Conservation (phyloP, 164 flowering plant genomes). For the Vitis riparia region DNA sequence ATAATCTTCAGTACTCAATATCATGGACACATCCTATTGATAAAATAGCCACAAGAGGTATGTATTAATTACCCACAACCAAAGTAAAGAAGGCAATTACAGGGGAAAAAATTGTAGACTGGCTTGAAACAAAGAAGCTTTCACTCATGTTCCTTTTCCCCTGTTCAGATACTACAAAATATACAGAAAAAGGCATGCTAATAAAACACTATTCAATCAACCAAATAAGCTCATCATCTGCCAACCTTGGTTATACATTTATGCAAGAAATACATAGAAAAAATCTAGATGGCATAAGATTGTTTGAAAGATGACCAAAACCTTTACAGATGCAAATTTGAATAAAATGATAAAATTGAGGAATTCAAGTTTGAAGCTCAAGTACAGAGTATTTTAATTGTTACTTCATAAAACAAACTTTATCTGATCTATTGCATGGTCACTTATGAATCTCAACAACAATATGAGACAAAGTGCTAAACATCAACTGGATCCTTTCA, state of each 20-base stretch:
- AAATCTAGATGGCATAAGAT: too few relatives aligned
- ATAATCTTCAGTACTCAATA: slow-evolving; percentile 85
- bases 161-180: too few relatives aligned
- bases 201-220: too few relatives aligned
- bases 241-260: too few relatives aligned
- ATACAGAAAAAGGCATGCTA: too few relatives aligned
- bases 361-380: neutral
- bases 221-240: too few relatives aligned
- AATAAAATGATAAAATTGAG: too few relatives aligned
- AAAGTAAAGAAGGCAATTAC: neutral
- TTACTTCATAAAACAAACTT: neutral
- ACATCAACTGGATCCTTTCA: neutral
- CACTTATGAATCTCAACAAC: neutral
- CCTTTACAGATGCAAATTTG: too few relatives aligned
- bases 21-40: slow-evolving; percentile 71
- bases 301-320: too few relatives aligned
- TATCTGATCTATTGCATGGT: neutral
- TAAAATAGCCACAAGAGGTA: slow-evolving; percentile 9
- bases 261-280: too few relatives aligned
- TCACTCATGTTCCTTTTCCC: too few relatives aligned
- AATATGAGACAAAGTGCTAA: neutral
- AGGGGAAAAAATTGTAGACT: neutral
- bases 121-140: slow-evolving; percentile 2
- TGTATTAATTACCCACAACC: slow-evolving; percentile 1
- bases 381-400: neutral